These are phyloP conservation scores for Neonothopanus nambi DNA, from an alignment of 1,284 basidiomycete species.

Conservation along the genomic window DNA sequence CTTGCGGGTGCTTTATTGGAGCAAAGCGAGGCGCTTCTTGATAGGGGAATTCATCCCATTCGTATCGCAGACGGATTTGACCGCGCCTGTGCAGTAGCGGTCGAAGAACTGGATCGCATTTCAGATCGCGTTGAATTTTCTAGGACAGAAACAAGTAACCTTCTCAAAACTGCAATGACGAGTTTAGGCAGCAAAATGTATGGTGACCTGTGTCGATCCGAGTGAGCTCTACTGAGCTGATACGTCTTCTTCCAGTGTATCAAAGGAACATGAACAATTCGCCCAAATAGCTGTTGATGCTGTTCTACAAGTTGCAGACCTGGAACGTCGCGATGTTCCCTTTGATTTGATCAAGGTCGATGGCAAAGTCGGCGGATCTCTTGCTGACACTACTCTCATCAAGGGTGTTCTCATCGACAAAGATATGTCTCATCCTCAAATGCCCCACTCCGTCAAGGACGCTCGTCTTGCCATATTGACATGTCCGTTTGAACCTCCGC, in stretches of 20 bases:
- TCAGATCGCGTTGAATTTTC: constrained; percentile 92
- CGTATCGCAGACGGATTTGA: constrained; percentile 99
- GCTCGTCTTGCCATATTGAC: constrained; percentile 96
- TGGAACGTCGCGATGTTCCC: constrained; percentile 92
- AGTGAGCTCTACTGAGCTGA: background rate
- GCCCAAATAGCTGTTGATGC: constrained; percentile 98
- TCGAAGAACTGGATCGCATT: constrained; percentile 88
- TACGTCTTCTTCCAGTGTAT: constrained; percentile 64
- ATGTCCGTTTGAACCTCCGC: constrained; percentile 97
- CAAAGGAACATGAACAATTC: constrained; percentile 94
- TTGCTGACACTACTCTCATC: constrained; percentile 92
- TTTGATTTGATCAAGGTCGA: constrained; percentile 99
- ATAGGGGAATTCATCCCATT: constrained; percentile 97
- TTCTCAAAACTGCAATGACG: constrained; percentile 95
- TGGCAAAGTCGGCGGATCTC: constrained; percentile 96
- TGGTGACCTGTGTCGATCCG: constrained; percentile 23
- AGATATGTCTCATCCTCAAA: constrained; percentile 99
- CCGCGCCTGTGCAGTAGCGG: constrained; percentile 87
- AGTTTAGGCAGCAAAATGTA: constrained; percentile 97
- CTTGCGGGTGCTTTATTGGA: constrained; percentile 95
- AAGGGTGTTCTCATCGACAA: constrained; percentile 98
- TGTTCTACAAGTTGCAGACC: constrained; percentile 92
- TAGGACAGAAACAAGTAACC: constrained; percentile 78
- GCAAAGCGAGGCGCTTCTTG: constrained; percentile 88
- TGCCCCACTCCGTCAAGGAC: constrained; percentile 88